Evolutionary conservation across 345 rosid genomes (phyloP).

Genomic region (Isatis tinctoria): DNA sequence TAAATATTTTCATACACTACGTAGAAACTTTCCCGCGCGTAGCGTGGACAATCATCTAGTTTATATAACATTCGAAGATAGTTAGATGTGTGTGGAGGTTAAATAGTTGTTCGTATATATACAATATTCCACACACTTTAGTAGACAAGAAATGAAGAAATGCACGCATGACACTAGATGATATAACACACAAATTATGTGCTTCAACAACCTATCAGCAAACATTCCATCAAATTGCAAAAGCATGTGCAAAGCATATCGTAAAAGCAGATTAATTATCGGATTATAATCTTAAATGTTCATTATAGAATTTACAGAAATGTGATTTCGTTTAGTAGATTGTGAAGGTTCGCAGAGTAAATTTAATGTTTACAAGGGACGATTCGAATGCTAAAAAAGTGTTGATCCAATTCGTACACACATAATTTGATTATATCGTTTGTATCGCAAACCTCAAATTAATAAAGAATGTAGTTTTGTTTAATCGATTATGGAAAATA

Average conservation of each 20-base stretch:
- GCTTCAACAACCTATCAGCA: constrained; percentile 23
- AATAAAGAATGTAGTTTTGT: background rate
- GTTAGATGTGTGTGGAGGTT: background rate
- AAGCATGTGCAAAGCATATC: background rate
- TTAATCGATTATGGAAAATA: constrained; percentile 1
- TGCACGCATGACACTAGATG: background rate
- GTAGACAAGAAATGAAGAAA: constrained; percentile 7
- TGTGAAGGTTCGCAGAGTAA: background rate
- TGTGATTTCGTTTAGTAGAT: background rate
- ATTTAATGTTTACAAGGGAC: background rate
- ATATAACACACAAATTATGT: constrained; percentile 16
- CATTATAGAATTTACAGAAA: background rate
- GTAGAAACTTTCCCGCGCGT: no score
- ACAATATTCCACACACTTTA: background rate
- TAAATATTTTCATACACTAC: no score
- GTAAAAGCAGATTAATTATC: background rate
- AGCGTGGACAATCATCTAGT: no score
- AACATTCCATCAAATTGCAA: background rate
- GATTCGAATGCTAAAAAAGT: background rate
- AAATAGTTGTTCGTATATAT: background rate
- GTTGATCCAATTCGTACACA: background rate
- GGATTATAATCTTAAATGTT: background rate
- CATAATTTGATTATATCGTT: background rate
- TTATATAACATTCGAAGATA: background rate
- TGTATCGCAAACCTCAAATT: background rate